These are phyloP conservation scores for Penicillium sp. DNA, from an alignment of 2,329 filamentous ascomycete species.

Conservation along the genomic window DNA sequence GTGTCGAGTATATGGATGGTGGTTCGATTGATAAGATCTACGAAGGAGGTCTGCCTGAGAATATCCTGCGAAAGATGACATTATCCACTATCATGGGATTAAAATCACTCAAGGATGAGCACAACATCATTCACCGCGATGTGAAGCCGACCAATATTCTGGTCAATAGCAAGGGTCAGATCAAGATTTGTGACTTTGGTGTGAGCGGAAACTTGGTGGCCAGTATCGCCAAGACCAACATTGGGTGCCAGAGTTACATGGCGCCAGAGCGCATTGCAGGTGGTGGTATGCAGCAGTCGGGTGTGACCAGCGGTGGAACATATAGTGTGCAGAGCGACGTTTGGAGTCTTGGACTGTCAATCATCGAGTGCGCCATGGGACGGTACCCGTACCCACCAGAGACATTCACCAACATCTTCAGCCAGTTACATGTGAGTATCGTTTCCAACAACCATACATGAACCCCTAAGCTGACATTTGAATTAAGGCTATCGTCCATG, in stretches of 20 bases:
- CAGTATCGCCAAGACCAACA: constrained; percentile 97
- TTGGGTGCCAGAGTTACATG: constrained; percentile 99
- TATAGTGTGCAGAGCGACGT: constrained; percentile 98
- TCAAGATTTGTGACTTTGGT: constrained; percentile 99
- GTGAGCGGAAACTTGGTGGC: constrained; percentile 95
- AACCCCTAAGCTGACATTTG: constrained; percentile 8
- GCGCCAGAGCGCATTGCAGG: constrained; percentile 93
- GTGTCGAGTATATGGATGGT: constrained; percentile 99
- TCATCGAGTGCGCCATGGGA: constrained; percentile 95
- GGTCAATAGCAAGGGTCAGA: constrained; percentile 81
- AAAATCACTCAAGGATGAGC: constrained; percentile 92
- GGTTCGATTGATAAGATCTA: constrained; percentile 98
- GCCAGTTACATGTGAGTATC: constrained; percentile 83
- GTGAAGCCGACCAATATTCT: constrained; percentile 99
- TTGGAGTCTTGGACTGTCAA: constrained; percentile 90
- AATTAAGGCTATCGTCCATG: constrained; percentile 88
- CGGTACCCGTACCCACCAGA: constrained; percentile 96
- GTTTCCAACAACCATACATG: background rate
- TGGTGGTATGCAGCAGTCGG: constrained; percentile 72
- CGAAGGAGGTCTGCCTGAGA: constrained; percentile 83
- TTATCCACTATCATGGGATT: constrained; percentile 87
- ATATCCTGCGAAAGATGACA: constrained; percentile 84
- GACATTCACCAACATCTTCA: constrained; percentile 97
- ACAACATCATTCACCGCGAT: constrained; percentile 98
- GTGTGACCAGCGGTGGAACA: constrained; percentile 72